Percentiles rank a stretch among this genome's conserved stretches.
Conservation (phyloP, 768 basidiomycete genomes). For the Lactarius indigo region DNA sequence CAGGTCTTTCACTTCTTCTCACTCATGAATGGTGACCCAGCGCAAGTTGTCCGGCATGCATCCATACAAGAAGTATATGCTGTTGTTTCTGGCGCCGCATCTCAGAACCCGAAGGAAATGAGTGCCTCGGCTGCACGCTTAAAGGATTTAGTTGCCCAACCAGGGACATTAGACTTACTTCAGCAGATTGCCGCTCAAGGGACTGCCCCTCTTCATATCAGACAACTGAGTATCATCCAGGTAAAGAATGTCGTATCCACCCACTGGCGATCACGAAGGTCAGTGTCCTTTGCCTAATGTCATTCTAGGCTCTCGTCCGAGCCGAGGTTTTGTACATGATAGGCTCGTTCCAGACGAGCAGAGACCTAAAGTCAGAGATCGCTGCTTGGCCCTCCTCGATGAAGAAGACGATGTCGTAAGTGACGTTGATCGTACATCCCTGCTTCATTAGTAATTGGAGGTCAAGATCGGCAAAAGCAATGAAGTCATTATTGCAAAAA, state of each 20-base stretch:
- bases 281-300: slow-evolving; percentile 29
- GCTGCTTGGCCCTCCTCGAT: slow-evolving; percentile 64
- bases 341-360: slow-evolving; percentile 72
- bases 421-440: not conserved
- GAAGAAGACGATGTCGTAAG: slow-evolving; percentile 75
- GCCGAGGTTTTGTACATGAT: slow-evolving; percentile 11
- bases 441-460: slow-evolving; percentile 16
- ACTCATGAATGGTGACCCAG: slow-evolving; percentile 22
- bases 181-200: slow-evolving; percentile 68
- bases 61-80: slow-evolving; percentile 63
- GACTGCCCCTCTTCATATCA: slow-evolving; percentile 57
- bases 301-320: not conserved
- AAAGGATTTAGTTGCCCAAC: slow-evolving; percentile 61
- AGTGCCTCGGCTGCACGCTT: slow-evolving; percentile 55
- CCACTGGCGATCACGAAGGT: slow-evolving; percentile 83
- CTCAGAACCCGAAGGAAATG: slow-evolving; percentile 57
- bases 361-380: slow-evolving; percentile 56
- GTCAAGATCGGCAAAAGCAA: slow-evolving; percentile 76
- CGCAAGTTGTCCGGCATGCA: slow-evolving; percentile 40
- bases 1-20: slow-evolving; percentile 4
- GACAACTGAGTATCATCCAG: slow-evolving; percentile 82
- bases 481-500: slow-evolving; percentile 66
- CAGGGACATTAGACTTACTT: slow-evolving; percentile 68
- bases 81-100: slow-evolving; percentile 63
- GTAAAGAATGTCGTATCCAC: slow-evolving; percentile 76